Percentiles rank a stretch among this genome's conserved stretches.
Evolutionary conservation across 352 stramenopile species (phyloP).

Genomic region (Phytophthora crassamura): DNA sequence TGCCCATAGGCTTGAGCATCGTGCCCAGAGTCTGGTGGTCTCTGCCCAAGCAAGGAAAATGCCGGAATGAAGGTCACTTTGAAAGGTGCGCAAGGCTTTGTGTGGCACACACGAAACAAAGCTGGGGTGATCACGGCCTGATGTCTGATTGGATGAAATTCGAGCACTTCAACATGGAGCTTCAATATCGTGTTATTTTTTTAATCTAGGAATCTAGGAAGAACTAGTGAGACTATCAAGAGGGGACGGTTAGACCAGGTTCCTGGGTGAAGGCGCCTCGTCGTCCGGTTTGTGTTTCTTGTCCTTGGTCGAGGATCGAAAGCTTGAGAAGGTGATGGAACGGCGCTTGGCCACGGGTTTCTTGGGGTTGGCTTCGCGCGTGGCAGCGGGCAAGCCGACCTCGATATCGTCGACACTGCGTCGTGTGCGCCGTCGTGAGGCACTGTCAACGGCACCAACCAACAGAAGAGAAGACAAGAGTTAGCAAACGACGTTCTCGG

Average conservation of each 20-base stretch:
- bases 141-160: background rate
- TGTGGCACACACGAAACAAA: background rate
- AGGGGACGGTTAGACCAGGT: constrained; percentile 30
- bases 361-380: constrained; percentile 51
- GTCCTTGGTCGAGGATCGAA: constrained; percentile 38
- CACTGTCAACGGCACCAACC: constrained; percentile 10
- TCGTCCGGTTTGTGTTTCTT: constrained; percentile 26
- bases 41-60: background rate
- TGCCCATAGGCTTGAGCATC: constrained; percentile 59
- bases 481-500: background rate
- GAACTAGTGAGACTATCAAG: constrained; percentile 15
- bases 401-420: constrained; percentile 84
- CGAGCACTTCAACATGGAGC: no score
- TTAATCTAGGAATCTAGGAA: no score
- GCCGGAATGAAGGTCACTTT: constrained; percentile 20
- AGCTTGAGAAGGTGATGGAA: constrained; percentile 82
- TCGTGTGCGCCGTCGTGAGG: constrained; percentile 28
- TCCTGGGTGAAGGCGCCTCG: constrained; percentile 14
- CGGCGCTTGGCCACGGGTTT: constrained; percentile 65
- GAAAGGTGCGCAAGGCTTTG: background rate
- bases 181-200: no score
- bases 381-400: constrained; percentile 63
- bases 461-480: constrained; percentile 6
- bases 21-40: background rate
- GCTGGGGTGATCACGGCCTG: background rate